Conservation (phyloP, 306 rosid species). For the Pueraria montana region DNA sequence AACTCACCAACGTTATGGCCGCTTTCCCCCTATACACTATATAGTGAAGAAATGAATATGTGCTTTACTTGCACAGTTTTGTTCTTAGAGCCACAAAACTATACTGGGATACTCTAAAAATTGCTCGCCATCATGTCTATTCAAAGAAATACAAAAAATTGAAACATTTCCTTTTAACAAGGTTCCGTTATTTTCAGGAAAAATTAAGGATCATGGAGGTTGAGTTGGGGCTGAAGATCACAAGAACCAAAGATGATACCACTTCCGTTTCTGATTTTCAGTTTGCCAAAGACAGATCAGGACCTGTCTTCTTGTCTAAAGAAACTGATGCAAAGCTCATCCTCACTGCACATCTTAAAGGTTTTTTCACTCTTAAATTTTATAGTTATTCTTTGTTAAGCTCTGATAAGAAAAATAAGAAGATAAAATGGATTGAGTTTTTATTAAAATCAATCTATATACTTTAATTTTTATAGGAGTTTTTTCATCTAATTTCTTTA, state of each 20-base stretch:
- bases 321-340: slow-evolving; percentile 67
- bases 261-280: slow-evolving; percentile 61
- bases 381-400: no score
- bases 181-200: slow-evolving; percentile 15
- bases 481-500: no score
- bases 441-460: no score
- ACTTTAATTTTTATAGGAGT: no score
- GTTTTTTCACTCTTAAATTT: slow-evolving; percentile 46
- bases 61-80: slow-evolving; percentile 55
- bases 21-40: not conserved
- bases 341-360: slow-evolving; percentile 76
- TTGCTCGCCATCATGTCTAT: not conserved
- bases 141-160: slow-evolving; percentile 3
- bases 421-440: no score
- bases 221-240: slow-evolving; percentile 79
- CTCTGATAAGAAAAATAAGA: no score
- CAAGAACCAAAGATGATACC: slow-evolving; percentile 57
- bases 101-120: not conserved
- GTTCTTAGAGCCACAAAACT: slow-evolving; percentile 30
- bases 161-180: slow-evolving; percentile 14
- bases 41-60: slow-evolving; percentile 70
- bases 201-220: slow-evolving; percentile 62
- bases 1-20: not conserved
- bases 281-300: slow-evolving; percentile 65
- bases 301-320: slow-evolving; percentile 61